phyloP scores from a whole-genome alignment of 2,329 filamentous ascomycete species.

The Fusarium sp. region DNA sequence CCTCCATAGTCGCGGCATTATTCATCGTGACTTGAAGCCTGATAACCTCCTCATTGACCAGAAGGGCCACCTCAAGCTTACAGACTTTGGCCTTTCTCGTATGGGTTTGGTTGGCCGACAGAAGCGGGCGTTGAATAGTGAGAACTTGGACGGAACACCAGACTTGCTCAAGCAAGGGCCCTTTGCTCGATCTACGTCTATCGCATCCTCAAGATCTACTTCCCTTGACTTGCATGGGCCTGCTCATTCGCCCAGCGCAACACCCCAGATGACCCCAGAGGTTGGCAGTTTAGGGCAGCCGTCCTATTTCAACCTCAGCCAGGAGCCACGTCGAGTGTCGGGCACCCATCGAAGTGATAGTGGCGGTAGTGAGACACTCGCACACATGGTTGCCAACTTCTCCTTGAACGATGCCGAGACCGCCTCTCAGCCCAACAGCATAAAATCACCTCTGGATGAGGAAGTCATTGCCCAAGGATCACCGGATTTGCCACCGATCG shows the following conservation, averaged over 20 bases:
- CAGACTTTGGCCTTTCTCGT: conserved; percentile 95
- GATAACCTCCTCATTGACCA: conserved; percentile 98
- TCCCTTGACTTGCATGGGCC: conserved; percentile 89
- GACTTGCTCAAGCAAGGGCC: conserved; percentile 94
- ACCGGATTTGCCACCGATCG: conserved; percentile 74
- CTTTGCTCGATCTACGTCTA: conserved; percentile 86
- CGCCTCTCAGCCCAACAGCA: conserved; percentile 57
- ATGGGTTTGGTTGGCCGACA: conserved; percentile 98
- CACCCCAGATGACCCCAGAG: conserved; percentile 86
- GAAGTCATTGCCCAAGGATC: conserved; percentile 80
- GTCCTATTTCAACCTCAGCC: conserved; percentile 88
- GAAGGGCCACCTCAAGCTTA: conserved; percentile 95
- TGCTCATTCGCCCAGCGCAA: conserved; percentile 81
- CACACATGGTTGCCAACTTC: conserved; percentile 84
- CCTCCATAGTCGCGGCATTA: conserved; percentile 92
- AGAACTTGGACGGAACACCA: conserved; percentile 83
- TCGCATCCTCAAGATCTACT: conserved; percentile 90
- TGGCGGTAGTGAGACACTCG: conserved; percentile 86
- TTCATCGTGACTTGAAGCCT: conserved; percentile 96
- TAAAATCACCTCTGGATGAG: conserved; percentile 77
- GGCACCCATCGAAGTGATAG: conserved; percentile 88
- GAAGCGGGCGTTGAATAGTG: conserved; percentile 87
- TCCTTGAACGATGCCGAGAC: conserved; percentile 74
- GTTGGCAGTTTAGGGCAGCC: conserved; percentile 77
- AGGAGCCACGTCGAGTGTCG: conserved; percentile 77